These are phyloP conservation scores for Scedosporium apiospermum DNA, from an alignment of 2,329 filamentous ascomycete species.

Conservation along the genomic window DNA sequence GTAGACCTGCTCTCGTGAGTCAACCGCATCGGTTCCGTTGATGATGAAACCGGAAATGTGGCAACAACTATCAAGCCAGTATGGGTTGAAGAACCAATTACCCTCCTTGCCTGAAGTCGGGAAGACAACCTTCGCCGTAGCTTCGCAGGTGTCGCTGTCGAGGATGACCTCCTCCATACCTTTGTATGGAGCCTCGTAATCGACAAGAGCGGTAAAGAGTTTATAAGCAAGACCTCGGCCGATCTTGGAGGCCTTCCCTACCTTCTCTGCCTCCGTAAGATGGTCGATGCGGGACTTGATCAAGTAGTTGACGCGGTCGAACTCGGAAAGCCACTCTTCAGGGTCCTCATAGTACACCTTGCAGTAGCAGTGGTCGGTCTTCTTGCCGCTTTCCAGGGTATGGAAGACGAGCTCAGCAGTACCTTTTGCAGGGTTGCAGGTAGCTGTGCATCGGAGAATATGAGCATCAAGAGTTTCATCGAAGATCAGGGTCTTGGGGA, in stretches of 20 bases:
- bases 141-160: constrained; percentile 39
- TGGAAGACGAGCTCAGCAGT: constrained; percentile 48
- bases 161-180: constrained; percentile 52
- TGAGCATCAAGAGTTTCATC: constrained; percentile 37
- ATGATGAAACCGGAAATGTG: constrained; percentile 53
- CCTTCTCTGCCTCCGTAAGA: constrained; percentile 50
- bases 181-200: constrained; percentile 43
- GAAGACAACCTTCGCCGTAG: constrained; percentile 42
- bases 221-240: constrained; percentile 73
- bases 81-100: constrained; percentile 45
- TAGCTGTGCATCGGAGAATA: constrained; percentile 50
- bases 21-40: constrained; percentile 47
- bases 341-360: constrained; percentile 52
- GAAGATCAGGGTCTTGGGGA: constrained; percentile 60
- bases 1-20: constrained; percentile 44
- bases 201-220: constrained; percentile 46
- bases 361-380: constrained; percentile 52
- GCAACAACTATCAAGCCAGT: constrained; percentile 49
- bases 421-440: constrained; percentile 46
- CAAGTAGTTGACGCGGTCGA: constrained; percentile 58
- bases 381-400: constrained; percentile 48
- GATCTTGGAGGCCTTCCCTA: constrained; percentile 61
- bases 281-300: constrained; percentile 53
- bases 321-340: constrained; percentile 53
- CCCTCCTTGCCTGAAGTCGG: constrained; percentile 37